A percentile compares a stretch with the other conserved stretches of the same genome.
These are phyloP conservation scores for Lumnitzera littorea DNA, from an alignment of 345 rosid genomes.

Conservation along the genomic window DNA sequence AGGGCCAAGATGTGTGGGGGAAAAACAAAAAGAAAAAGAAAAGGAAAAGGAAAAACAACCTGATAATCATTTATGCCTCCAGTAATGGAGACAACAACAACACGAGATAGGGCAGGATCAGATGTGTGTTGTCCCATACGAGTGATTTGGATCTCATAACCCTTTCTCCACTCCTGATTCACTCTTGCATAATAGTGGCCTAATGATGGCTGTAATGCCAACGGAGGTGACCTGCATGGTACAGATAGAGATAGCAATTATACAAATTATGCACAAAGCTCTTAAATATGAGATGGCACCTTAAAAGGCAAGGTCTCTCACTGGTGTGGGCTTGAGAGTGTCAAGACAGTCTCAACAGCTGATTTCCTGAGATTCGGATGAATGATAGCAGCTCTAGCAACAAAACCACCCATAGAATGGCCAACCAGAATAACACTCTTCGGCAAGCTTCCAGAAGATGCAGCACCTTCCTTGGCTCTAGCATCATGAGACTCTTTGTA, in stretches of 20 bases:
- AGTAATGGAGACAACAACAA: conserved; percentile 73
- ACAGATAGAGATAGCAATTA: conserved; percentile 5
- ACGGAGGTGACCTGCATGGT: conserved; percentile 85
- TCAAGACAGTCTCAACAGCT: conserved; percentile 77
- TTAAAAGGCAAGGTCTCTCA: conserved; percentile 31
- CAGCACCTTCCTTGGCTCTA: conserved; percentile 70
- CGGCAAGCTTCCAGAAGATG: conserved; percentile 57
- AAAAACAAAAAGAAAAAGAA: neutral
- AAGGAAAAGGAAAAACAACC: conserved; percentile 27
- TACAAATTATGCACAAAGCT: conserved; percentile 12
- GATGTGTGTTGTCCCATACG: conserved; percentile 42
- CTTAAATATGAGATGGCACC: conserved; percentile 13
- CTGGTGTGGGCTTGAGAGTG: conserved; percentile 98
- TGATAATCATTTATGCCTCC: conserved; percentile 94
- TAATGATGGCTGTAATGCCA: conserved; percentile 94
- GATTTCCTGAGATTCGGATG: conserved; percentile 78
- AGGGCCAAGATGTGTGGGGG: no score
- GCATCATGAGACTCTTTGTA: conserved; percentile 71
- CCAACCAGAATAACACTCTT: conserved; percentile 88
- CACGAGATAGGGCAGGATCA: conserved; percentile 62
- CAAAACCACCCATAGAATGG: conserved; percentile 99
- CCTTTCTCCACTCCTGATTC: conserved; percentile 80
- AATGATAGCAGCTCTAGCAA: conserved; percentile 91
- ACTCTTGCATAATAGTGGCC: conserved; percentile 73
- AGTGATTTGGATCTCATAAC: conserved; percentile 55